Evolutionary conservation across 257 asterid genomes (phyloP).

Genomic region (Solanum pinnatisectum): DNA sequence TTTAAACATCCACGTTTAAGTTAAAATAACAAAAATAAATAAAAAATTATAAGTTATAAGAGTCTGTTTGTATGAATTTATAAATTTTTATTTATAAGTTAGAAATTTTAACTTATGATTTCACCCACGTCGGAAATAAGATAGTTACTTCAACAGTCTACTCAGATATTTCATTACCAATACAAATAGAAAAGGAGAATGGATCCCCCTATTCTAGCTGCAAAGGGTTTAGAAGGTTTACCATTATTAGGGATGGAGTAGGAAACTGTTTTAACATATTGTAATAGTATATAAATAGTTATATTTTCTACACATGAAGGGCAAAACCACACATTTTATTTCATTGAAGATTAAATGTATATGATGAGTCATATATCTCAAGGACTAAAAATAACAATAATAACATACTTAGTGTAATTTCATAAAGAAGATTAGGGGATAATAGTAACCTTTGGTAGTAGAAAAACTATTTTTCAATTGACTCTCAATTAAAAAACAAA

Average conservation of each 20-base stretch:
- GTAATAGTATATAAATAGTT: not conserved
- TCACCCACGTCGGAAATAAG: not conserved
- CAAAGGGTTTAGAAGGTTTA: not conserved
- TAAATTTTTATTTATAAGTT: too few species aligned
- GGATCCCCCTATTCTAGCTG: not conserved
- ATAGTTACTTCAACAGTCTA: not conserved
- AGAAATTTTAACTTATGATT: too few species aligned
- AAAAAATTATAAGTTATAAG: not conserved
- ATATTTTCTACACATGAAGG: not conserved
- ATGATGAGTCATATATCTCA: not conserved
- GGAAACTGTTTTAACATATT: not conserved
- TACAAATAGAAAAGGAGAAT: not conserved
- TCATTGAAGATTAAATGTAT: not conserved
- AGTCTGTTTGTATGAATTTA: not conserved
- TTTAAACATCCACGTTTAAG: too few species aligned
- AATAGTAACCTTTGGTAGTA: not conserved
- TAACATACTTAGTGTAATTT: too few species aligned
- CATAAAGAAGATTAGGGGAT: not conserved
- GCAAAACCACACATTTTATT: too few species aligned
- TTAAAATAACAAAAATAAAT: too few species aligned
- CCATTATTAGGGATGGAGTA: not conserved
- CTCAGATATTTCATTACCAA: not conserved
- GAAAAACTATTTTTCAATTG: too few species aligned
- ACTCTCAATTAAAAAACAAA: too few species aligned
- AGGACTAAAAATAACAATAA: too few species aligned